Percentiles rank a stretch among this genome's conserved stretches.
phyloP scores from a whole-genome alignment of 2,329 filamentous ascomycete genomes.

The Dactylellina sp. region DNA sequence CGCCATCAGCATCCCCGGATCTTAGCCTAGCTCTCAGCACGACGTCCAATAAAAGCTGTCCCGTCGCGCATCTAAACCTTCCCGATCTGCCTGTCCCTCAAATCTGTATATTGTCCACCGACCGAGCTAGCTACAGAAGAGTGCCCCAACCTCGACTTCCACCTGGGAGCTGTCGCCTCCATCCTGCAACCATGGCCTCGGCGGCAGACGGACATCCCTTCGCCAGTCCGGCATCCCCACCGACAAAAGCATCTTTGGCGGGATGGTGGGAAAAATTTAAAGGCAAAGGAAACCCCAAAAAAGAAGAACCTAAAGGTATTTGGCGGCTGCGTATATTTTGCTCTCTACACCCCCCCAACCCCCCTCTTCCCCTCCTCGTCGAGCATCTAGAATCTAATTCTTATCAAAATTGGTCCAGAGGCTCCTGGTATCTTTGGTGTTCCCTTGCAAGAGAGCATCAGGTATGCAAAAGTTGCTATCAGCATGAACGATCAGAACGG shows the following conservation, averaged over 20 bases:
- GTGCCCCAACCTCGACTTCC: constrained; percentile 9
- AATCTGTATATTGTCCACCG: no score
- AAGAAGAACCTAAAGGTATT: constrained; percentile 67
- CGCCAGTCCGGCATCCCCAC: constrained; percentile 73
- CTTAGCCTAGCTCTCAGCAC: constrained; percentile 22
- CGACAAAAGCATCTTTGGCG: constrained; percentile 86
- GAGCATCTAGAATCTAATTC: not conserved
- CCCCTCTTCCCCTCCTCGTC: not conserved
- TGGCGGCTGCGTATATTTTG: constrained; percentile 47
- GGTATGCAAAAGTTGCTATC: constrained; percentile 97
- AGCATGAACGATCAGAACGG: constrained; percentile 92
- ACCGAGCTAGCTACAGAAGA: not conserved
- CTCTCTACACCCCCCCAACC: constrained; percentile 14
- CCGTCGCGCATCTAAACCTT: not conserved
- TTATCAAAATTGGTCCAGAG: constrained; percentile 34
- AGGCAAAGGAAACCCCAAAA: constrained; percentile 70
- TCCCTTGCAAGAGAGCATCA: constrained; percentile 91
- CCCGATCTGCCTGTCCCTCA: not conserved
- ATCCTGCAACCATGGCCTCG: constrained; percentile 40
- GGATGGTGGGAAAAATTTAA: constrained; percentile 99
- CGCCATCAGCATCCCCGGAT: constrained; percentile 29
- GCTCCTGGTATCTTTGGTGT: constrained; percentile 90
- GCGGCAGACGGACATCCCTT: constrained; percentile 56
- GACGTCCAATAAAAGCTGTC: not conserved
- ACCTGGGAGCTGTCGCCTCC: constrained; percentile 29